Evolutionary conservation across 345 rosid species (phyloP).

Genomic region (Aquilaria malaccensis): DNA sequence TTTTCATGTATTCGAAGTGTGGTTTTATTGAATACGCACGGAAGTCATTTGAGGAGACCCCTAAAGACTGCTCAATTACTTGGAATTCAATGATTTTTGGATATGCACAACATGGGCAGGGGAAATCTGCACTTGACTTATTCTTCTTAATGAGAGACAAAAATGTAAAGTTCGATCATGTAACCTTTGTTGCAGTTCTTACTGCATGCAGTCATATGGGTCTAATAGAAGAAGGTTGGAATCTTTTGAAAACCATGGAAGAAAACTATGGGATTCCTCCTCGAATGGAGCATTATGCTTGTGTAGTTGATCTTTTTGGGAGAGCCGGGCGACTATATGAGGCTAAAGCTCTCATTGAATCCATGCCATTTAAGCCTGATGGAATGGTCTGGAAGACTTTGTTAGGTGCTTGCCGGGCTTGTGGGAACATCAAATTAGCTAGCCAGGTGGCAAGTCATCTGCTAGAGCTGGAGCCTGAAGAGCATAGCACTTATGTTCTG

Average conservation of each 20-base stretch:
- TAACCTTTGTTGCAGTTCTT: constrained; percentile 61
- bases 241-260: constrained; percentile 51
- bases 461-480: constrained; percentile 58
- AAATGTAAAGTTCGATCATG: constrained; percentile 54
- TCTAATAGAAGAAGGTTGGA: constrained; percentile 46
- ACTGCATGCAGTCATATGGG: constrained; percentile 82
- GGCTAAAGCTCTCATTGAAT: constrained; percentile 48
- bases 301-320: constrained; percentile 70
- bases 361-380: constrained; percentile 63
- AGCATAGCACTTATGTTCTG: constrained; percentile 62
- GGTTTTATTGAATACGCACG: constrained; percentile 55
- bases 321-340: constrained; percentile 47
- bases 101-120: constrained; percentile 71
- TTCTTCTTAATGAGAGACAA: constrained; percentile 47
- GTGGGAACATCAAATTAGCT: constrained; percentile 62
- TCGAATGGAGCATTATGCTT: constrained; percentile 73
- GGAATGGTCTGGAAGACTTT: constrained; percentile 70
- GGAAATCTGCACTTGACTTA: constrained; percentile 47
- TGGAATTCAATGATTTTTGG: constrained; percentile 77
- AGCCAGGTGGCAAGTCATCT: constrained; percentile 49
- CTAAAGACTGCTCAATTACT: constrained; percentile 41
- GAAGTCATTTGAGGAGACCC: constrained; percentile 47
- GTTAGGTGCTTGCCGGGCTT: constrained; percentile 63
- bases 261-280: constrained; percentile 48
- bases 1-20: constrained; percentile 76